Evolutionary conservation across 805 yeast genomes (phyloP).

Genomic region (Metschnikowia hibisci): DNA sequence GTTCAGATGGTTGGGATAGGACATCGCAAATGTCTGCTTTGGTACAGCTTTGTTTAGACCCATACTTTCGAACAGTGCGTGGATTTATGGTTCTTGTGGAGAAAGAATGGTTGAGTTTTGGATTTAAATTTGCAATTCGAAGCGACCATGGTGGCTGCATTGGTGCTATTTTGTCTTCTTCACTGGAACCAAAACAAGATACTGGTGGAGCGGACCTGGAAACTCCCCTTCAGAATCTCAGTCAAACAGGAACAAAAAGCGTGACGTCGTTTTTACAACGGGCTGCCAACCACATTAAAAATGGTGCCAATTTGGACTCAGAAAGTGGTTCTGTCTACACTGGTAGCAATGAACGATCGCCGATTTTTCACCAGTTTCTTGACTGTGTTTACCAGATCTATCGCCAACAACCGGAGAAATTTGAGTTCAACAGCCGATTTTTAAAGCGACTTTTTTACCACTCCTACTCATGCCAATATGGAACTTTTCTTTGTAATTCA

Average conservation of each 20-base stretch:
- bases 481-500: constrained; percentile 75
- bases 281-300: constrained; percentile 41
- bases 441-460: constrained; percentile 82
- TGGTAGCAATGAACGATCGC: constrained; percentile 53
- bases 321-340: constrained; percentile 17
- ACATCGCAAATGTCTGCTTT: constrained; percentile 86
- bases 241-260: constrained; percentile 17
- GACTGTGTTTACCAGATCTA: constrained; percentile 83
- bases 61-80: constrained; percentile 79
- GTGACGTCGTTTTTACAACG: constrained; percentile 35
- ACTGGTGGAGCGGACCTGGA: constrained; percentile 9
- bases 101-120: constrained; percentile 94
- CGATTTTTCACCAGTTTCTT: constrained; percentile 89
- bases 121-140: constrained; percentile 83
- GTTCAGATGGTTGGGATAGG: constrained; percentile 99
- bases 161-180: constrained; percentile 33
- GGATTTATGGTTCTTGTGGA: constrained; percentile 86
- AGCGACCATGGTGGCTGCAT: constrained; percentile 65
- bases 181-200: constrained; percentile 15
- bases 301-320: constrained; percentile 24
- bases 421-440: constrained; percentile 88
- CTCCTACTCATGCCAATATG: constrained; percentile 90
- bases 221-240: neutral
- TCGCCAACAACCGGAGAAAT: constrained; percentile 63
- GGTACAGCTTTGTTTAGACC: constrained; percentile 84